A percentile compares a stretch with the other conserved stretches of the same genome.
These are phyloP conservation scores for Mortierella sp. DNA, from an alignment of 371 early-diverging fungal species.

Conservation along the genomic window DNA sequence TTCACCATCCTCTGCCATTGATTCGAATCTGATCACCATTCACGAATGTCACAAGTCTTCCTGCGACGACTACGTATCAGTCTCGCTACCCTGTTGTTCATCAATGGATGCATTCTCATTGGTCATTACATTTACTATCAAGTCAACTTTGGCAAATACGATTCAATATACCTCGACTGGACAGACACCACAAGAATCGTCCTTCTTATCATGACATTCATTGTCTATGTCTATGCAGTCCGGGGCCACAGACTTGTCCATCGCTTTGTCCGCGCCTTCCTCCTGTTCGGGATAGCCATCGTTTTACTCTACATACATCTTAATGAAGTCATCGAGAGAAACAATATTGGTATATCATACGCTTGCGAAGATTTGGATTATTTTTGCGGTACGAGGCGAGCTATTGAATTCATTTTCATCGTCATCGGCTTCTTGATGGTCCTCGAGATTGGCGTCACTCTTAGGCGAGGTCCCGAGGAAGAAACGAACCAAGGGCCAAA, in stretches of 20 bases:
- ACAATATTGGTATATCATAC: not conserved
- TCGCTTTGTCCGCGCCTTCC: slow-evolving; percentile 2
- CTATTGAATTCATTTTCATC: not conserved
- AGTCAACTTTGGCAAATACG: not conserved
- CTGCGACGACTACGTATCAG: not conserved
- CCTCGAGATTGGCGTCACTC: slow-evolving; percentile 3
- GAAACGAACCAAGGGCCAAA: not conserved
- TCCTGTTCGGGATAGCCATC: slow-evolving; percentile 3
- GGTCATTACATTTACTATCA: not conserved
- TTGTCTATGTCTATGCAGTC: slow-evolving; percentile 2
- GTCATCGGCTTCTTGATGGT: not conserved
- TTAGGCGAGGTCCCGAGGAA: not conserved
- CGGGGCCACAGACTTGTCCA: not conserved
- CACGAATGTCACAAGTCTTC: slow-evolving; percentile 1
- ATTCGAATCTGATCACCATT: too few species aligned
- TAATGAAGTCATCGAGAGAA: not conserved
- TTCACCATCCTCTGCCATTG: too few species aligned
- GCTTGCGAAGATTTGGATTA: too few species aligned
- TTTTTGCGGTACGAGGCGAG: not conserved
- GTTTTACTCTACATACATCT: slow-evolving; percentile 8
- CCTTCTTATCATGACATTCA: not conserved
- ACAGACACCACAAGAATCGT: not conserved
- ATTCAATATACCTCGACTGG: not conserved
- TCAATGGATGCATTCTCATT: not conserved
- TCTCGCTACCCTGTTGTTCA: not conserved